phyloP scores from a whole-genome alignment of 768 basidiomycete genomes.

The Lenzites betulinus region DNA sequence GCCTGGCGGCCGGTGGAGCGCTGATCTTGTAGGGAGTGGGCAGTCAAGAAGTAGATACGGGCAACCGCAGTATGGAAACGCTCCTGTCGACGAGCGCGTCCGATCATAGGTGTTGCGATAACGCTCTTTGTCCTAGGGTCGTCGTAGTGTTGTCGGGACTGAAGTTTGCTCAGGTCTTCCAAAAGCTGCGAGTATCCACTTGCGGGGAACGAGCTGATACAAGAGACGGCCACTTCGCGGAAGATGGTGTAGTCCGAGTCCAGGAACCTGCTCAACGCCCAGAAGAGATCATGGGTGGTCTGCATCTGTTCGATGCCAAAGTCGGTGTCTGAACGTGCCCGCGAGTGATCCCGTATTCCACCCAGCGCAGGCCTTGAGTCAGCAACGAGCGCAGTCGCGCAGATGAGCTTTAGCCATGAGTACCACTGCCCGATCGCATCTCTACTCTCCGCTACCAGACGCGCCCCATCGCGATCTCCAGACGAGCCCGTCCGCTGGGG shows the following conservation, averaged over 20 bases:
- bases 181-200: constrained; percentile 77
- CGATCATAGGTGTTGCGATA: constrained; percentile 41
- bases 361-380: constrained; percentile 60
- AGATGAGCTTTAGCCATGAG: constrained; percentile 82
- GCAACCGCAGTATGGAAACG: constrained; percentile 85
- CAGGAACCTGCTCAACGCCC: constrained; percentile 83
- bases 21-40: constrained; percentile 72
- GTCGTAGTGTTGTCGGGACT: constrained; percentile 83
- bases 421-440: constrained; percentile 76
- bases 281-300: constrained; percentile 82
- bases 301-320: constrained; percentile 81
- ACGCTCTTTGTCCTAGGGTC: constrained; percentile 59
- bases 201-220: constrained; percentile 85
- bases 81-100: constrained; percentile 70
- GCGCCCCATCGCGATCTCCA: constrained; percentile 54
- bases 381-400: constrained; percentile 71
- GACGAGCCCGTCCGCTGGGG: constrained; percentile 42
- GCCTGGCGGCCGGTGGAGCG: constrained; percentile 68
- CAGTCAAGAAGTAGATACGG: constrained; percentile 85
- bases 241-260: constrained; percentile 84
- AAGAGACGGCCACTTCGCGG: constrained; percentile 83
- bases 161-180: constrained; percentile 80
- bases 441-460: constrained; percentile 57
- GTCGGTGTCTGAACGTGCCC: constrained; percentile 69
- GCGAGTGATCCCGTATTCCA: constrained; percentile 61